Evolutionary conservation across 352 stramenopile genomes (phyloP).

Genomic region (Pythium aristosporum): DNA sequence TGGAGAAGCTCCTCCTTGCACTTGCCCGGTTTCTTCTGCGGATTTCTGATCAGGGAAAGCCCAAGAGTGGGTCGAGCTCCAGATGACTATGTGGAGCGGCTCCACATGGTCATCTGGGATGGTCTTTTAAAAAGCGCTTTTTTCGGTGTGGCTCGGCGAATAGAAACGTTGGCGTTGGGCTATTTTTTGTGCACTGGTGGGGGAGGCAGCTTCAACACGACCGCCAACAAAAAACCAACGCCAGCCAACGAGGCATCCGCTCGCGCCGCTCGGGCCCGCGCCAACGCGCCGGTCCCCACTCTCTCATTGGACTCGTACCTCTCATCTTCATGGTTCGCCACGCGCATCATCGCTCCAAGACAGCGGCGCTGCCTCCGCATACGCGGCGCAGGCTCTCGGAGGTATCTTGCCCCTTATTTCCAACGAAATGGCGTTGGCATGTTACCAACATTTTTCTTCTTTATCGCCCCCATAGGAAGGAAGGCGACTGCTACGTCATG

Average conservation of each 20-base stretch:
- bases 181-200: background rate
- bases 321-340: slow-evolving; percentile 11
- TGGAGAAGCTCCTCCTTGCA: background rate
- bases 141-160: background rate
- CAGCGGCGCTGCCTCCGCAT: slow-evolving; percentile 43
- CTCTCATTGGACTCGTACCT: background rate
- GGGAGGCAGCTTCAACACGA: slow-evolving; percentile 16
- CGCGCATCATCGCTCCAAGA: slow-evolving; percentile 57
- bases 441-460: background rate
- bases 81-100: no score
- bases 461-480: slow-evolving; percentile 34
- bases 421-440: background rate
- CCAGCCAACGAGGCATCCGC: background rate
- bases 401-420: slow-evolving; percentile 4
- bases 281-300: background rate
- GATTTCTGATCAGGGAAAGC: no score
- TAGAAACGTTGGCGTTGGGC: slow-evolving; percentile 12
- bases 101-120: no score
- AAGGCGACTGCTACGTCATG: slow-evolving; percentile 49
- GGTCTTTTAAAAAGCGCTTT: slow-evolving; percentile 13
- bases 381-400: slow-evolving; percentile 41
- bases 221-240: slow-evolving; percentile 10
- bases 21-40: no score
- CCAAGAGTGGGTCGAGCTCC: background rate
- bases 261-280: background rate